Evolutionary conservation across 441 rosid species (phyloP), one percentile per base, ranked within the genome.

Genomic region (Aquilaria agallochum): DNA sequence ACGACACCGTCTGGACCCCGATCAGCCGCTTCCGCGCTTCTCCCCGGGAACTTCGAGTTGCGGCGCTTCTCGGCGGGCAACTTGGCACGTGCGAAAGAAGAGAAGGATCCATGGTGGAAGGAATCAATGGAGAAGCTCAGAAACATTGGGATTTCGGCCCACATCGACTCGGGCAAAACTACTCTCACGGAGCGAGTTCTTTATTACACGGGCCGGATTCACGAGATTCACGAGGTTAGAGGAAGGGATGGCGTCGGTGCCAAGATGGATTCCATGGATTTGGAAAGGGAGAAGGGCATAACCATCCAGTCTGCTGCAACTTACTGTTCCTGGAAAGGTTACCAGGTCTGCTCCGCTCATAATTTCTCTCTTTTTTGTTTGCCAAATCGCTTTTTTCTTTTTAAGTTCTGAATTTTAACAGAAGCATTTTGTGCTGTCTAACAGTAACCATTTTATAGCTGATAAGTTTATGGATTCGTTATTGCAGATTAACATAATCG

Each of bases 241-340:
- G 97, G 99, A 30, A 86, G 84, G 33, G 99, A 95, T 30, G 99
- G 96, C 10, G 94, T 95, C 10, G 99, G 99, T 3, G 97, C 99
- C 3, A 91, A 89, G 78, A 91, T 95, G 99, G 99, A 95, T 55
- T 91, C 96, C 46, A 91, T 91, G 99, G 97, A 91, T 65, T 82
- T 91, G 74, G 99, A 95, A 58, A 75, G 99, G 15, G 97, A 95
- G 76, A 95, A 92, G 68, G 99, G 97, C 11, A 91, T 95, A 62
- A 95, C 99, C 0, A 95, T 95, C 68, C 98, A 95, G 68, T 92
- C 97, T 11, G 99, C 98, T 12, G 98, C 99, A 55, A 95, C 99
- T 1, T 92, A 89, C 74, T 95, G 98, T 68, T 85, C 96, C 50
- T 92, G 97, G 99, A 89, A 89, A 52, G 96, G 68, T 72, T 89